Evolutionary conservation across 768 basidiomycete species (phyloP), one percentile per base, ranked within the genome.

Genomic region (Termitomyces sp.): DNA sequence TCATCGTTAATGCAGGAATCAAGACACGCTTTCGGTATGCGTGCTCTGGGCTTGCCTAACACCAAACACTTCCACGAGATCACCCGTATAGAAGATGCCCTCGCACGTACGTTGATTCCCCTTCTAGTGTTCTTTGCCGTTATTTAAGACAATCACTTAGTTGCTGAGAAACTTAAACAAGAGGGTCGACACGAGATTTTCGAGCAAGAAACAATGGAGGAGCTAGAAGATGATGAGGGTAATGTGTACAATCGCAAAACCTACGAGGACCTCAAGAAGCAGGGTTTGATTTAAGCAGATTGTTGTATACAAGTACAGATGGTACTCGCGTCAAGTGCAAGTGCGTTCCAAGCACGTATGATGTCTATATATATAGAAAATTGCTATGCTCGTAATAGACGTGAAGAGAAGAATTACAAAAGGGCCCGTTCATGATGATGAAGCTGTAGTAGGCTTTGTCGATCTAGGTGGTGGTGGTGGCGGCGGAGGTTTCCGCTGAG

Each of bases 21-120:
- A 28, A 81, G 95, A 55, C 97, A 99, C 73, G 92, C 97, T 1
- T 98, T 98, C 64, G 97, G 95, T 24, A 97, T 99, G 94, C 88
- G 94, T 49, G 94, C 96, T 11, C 81, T 99, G 30, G 97, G 97
- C 36, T 79, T 99, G 57, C 97, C 97, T 1, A 98, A 98, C 63
- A 98, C 96, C 2, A 98, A 96, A 72, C 97, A 99, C 73, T 99
- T 98, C 79, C 94, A 97, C 68, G 97, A 97, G 72, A 98, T 99
- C 59, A 98, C 94, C 26, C 85, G 88, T 52, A 99, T 99, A 62
- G 91, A 94, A 66, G 97, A 99, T 75, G 97, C 95, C 0, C 83
- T 99, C 56, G 84, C 94, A 33, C 77, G 96, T 98, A 69, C 64
- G 94, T 86, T 30, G 10, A 48, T 30, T 43, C 35, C 53, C 33